Evolutionary conservation across 164 flowering plant genomes (phyloP).

Genomic region (Sextonia rubra): DNA sequence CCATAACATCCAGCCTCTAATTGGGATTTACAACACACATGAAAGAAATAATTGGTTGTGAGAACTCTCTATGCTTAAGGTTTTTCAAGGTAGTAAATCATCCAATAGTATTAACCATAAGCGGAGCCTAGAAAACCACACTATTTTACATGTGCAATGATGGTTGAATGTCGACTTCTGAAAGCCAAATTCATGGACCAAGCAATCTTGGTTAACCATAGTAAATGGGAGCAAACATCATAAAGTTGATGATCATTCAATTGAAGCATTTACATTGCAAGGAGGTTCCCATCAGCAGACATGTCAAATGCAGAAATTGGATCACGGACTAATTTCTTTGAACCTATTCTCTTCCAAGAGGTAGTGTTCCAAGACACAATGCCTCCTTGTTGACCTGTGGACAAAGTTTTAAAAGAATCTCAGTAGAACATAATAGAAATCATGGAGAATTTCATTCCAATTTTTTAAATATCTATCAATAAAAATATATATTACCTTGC

Average conservation of each 20-base stretch:
- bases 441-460: neutral
- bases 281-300: slow-evolving; percentile 71
- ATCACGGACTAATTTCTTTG: slow-evolving; percentile 58
- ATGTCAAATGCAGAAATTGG: slow-evolving; percentile 68
- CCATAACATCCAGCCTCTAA: no score
- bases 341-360: slow-evolving; percentile 58
- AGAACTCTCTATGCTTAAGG: no score
- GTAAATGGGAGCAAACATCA: neutral
- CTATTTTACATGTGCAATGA: no score
- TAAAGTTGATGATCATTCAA: neutral
- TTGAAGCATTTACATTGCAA: slow-evolving; percentile 59
- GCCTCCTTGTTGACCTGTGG: slow-evolving; percentile 57
- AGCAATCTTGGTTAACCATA: neutral
- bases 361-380: slow-evolving; percentile 67
- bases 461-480: neutral
- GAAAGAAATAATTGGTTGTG: no score
- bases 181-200: no score
- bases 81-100: no score
- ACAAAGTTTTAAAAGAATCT: slow-evolving; percentile 8
- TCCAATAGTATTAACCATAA: no score
- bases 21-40: no score
- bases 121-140: no score
- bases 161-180: no score
- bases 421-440: slow-evolving; percentile 4
- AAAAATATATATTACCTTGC: slow-evolving; percentile 40